These are phyloP conservation scores for Hyaloraphidium curvatum DNA, from an alignment of 192 early-diverging fungal genomes.

Conservation along the genomic window DNA sequence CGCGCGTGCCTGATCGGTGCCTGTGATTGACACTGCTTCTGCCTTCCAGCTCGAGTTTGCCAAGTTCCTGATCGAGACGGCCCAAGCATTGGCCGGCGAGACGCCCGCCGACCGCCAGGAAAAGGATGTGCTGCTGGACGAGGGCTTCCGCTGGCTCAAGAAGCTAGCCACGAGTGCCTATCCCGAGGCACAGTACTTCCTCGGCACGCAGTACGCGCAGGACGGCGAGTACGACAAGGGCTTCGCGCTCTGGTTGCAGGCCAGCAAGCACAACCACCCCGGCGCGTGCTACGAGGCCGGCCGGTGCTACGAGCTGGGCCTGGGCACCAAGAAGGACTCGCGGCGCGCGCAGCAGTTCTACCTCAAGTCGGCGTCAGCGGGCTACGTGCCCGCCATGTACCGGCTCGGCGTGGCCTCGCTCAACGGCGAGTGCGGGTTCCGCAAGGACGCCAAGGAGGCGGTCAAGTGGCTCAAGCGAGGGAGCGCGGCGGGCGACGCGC, in stretches of 20 bases:
- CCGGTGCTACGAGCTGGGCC: neutral
- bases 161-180: conserved; percentile 7
- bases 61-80: neutral
- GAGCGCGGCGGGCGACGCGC: neutral
- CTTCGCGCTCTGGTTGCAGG: conserved; percentile 6
- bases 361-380: conserved; percentile 32
- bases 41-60: neutral
- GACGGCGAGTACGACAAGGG: conserved; percentile 8
- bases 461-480: conserved; percentile 8
- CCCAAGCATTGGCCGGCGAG: too few species aligned
- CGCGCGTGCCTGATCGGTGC: neutral
- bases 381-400: conserved; percentile 6
- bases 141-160: conserved; percentile 6
- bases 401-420: conserved; percentile 1
- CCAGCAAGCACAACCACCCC: conserved; percentile 1
- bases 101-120: neutral
- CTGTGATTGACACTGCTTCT: neutral
- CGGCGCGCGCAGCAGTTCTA: conserved; percentile 73
- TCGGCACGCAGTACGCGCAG: conserved; percentile 2
- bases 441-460: conserved; percentile 6
- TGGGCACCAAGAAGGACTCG: conserved; percentile 17
- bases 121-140: conserved; percentile 4
- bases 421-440: neutral
- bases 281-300: neutral
- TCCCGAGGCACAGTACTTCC: conserved; percentile 5